Evolutionary conservation across 2,329 filamentous ascomycete species (phyloP).

Genomic region (Fusarium sp.): DNA sequence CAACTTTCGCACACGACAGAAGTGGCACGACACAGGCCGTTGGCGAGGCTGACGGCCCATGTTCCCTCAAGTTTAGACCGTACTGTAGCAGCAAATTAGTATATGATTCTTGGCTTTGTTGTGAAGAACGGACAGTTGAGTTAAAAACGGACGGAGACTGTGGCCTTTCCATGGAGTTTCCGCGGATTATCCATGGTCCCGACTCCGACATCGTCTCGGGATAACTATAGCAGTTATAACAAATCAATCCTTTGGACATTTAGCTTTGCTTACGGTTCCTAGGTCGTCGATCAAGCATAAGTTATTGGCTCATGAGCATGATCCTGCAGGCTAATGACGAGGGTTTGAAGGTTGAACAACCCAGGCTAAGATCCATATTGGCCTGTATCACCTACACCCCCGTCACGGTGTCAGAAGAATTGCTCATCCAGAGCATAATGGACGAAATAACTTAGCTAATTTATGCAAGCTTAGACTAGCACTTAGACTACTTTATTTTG

Average conservation of each 20-base stretch:
- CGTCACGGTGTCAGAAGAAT: neutral
- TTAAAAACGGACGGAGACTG: conserved; percentile 22
- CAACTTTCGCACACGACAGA: conserved; percentile 51
- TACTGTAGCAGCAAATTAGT: neutral
- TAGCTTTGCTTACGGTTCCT: conserved; percentile 3
- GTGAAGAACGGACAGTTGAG: conserved; percentile 8
- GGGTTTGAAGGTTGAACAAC: conserved; percentile 6
- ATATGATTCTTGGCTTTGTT: conserved; percentile 3
- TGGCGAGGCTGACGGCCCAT: conserved; percentile 51
- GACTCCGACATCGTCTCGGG: conserved; percentile 9
- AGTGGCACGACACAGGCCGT: conserved; percentile 51
- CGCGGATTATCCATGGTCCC: conserved; percentile 39
- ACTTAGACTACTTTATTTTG: neutral
- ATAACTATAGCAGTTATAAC: conserved; percentile 7
- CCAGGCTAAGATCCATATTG: neutral
- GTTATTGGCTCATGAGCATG: conserved; percentile 4
- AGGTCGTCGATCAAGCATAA: neutral
- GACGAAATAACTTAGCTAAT: neutral
- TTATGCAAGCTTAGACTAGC: neutral
- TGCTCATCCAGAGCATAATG: neutral
- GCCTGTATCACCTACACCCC: conserved; percentile 4
- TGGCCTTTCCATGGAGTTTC: conserved; percentile 36
- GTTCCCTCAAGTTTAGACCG: neutral
- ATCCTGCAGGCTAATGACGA: conserved; percentile 4
- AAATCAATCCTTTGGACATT: neutral